These are phyloP conservation scores for Amylostereum areolatum DNA, from an alignment of 1,284 basidiomycete species.

Conservation along the genomic window DNA sequence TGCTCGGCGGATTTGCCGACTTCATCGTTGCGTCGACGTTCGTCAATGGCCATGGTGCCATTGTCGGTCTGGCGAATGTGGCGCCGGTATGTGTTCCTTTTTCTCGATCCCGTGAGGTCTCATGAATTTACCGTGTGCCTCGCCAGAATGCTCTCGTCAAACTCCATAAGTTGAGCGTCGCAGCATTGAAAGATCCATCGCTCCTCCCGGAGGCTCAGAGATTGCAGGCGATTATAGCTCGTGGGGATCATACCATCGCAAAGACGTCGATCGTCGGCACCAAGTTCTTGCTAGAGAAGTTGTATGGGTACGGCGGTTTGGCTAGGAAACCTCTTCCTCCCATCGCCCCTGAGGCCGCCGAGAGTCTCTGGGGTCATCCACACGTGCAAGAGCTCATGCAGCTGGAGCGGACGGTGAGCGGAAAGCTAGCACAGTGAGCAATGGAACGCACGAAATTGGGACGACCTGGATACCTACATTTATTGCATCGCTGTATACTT, in stretches of 20 bases:
- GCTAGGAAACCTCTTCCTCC: slow-evolving; percentile 73
- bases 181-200: slow-evolving; percentile 45
- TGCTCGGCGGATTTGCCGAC: slow-evolving; percentile 52
- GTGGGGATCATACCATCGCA: slow-evolving; percentile 76
- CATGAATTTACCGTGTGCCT: slow-evolving; percentile 6
- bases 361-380: slow-evolving; percentile 62
- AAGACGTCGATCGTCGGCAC: slow-evolving; percentile 78
- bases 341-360: slow-evolving; percentile 46
- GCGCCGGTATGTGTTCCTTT: slow-evolving; percentile 54
- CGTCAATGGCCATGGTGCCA: slow-evolving; percentile 46
- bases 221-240: slow-evolving; percentile 75
- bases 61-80: slow-evolving; percentile 55
- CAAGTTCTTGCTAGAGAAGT: slow-evolving; percentile 70
- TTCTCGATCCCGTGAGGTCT: slow-evolving; percentile 4
- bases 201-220: slow-evolving; percentile 65
- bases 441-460: too few relatives aligned
- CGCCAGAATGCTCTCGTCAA: slow-evolving; percentile 51
- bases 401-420: slow-evolving; percentile 57
- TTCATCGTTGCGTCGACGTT: slow-evolving; percentile 45
- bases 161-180: slow-evolving; percentile 59
- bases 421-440: slow-evolving; percentile 21
- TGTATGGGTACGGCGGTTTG: slow-evolving; percentile 73
- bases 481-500: too few relatives aligned
- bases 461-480: too few relatives aligned
- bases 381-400: slow-evolving; percentile 62